Evolutionary conservation across 1,139 yeast genomes (phyloP).

Genomic region (Suhomyces coccinellae): DNA sequence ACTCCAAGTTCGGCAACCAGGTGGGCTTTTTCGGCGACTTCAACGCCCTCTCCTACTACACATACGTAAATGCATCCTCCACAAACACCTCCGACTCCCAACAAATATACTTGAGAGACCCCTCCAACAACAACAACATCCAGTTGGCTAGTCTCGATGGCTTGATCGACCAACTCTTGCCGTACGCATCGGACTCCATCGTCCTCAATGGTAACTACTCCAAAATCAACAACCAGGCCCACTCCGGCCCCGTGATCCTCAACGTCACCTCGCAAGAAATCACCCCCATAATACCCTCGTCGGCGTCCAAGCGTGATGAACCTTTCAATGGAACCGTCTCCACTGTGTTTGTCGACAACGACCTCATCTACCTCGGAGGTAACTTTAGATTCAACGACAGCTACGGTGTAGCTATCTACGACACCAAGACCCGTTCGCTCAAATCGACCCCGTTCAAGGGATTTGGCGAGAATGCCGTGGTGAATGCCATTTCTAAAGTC

Average conservation of each 20-base stretch:
- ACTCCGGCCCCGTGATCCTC: constrained; percentile 55
- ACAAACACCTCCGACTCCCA: constrained; percentile 14
- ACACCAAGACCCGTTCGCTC: constrained; percentile 46
- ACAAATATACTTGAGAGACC: constrained; percentile 35
- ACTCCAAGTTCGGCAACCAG: constrained; percentile 35
- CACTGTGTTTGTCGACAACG: constrained; percentile 48
- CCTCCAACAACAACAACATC: constrained; percentile 29
- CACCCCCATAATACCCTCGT: constrained; percentile 33
- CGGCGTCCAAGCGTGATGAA: constrained; percentile 19
- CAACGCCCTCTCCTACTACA: constrained; percentile 59
- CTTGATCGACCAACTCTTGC: constrained; percentile 26
- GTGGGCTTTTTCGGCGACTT: constrained; percentile 68
- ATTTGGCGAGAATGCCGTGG: constrained; percentile 58
- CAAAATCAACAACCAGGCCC: constrained; percentile 33
- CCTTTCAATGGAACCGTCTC: constrained; percentile 50
- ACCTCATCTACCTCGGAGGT: constrained; percentile 79
- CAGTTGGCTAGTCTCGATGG: constrained; percentile 39
- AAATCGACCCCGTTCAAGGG: constrained; percentile 71
- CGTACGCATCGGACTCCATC: constrained; percentile 29
- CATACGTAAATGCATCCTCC: constrained; percentile 49
- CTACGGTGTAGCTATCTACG: constrained; percentile 67
- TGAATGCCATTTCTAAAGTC: constrained; percentile 65
- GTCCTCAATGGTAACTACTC: constrained; percentile 49
- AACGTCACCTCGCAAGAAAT: constrained; percentile 49
- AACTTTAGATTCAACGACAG: constrained; percentile 57